Base-by-base conservation (phyloP, 768 basidiomycete genomes). In the Lepiota brunneoincarnata region DNA sequence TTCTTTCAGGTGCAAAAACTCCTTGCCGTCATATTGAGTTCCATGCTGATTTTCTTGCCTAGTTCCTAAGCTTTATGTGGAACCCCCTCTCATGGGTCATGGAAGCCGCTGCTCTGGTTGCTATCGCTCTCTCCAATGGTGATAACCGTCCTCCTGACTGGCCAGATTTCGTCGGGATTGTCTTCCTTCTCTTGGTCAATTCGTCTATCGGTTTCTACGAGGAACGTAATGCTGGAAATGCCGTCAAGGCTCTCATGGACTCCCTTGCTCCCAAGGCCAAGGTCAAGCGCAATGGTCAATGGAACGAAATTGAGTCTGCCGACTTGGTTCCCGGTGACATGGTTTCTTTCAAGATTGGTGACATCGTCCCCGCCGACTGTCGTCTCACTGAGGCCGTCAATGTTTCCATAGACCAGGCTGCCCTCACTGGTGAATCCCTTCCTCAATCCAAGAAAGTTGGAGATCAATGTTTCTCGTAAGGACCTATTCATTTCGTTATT, bases 71-170 rank as follows among this genome's bases (percentile, higher is more conserved):
- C 67, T 98, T 98, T 83, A 98, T 98, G 96, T 98, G 96, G 96
- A 98, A 98, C 74, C 96, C 96, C 40, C 79, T 98, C 9, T 98
- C 96, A 20, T 98, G 96, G 96, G 96, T 98, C 72, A 98, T 98
- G 96, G 96, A 98, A 73, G 93, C 87, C 57, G 93, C 94, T 24
- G 91, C 92, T 6, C 78, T 94, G 36, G 93, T 94, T 61, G 94
- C 96, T 38, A 98, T 98, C 66, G 93, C 83, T 26, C 84, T 98
- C 26, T 97, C 96, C 49, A 98, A 98, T 72, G 96, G 96, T 71
- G 85, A 86, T 61, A 74, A 77, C 48, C 75, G 76, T 50, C 83
- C 95, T 35, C 96, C 96, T n/a, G 94, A 98, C 65, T 98, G 96
- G 96, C 76, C 91, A 69, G 96, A 98, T 76, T 98, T 98, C 74